Conservation (phyloP, 2,329 filamentous ascomycete species). For the Aspergillus novofumigatus region DNA sequence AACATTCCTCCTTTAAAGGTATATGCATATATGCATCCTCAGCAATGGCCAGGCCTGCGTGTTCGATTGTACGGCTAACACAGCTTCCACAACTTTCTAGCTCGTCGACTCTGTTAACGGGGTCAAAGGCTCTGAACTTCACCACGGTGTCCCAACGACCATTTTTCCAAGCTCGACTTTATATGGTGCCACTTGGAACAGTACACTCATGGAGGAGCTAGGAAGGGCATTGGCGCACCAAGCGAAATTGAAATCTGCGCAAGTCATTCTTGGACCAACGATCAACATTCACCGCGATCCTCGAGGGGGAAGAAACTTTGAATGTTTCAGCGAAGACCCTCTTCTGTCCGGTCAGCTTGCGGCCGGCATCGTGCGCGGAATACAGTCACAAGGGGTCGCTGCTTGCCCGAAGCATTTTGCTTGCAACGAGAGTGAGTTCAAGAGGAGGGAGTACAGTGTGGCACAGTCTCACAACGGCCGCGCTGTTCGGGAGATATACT, state of each 20-base stretch:
- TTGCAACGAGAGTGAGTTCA: conserved; percentile 13
- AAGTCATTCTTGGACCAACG: conserved; percentile 13
- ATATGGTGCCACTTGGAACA: conserved; percentile 2
- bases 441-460: conserved; percentile 6
- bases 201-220: background rate
- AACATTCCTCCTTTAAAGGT: background rate
- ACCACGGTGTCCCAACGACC: background rate
- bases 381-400: conserved; percentile 32
- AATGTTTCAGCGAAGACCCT: conserved; percentile 16
- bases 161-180: conserved; percentile 1
- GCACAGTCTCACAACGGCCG: conserved; percentile 6
- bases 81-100: background rate
- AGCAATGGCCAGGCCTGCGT: too few relatives aligned
- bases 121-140: background rate
- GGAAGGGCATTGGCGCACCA: conserved; percentile 2
- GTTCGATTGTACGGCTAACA: too few relatives aligned
- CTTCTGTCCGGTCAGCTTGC: conserved; percentile 11
- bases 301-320: conserved; percentile 16
- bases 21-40: too few relatives aligned
- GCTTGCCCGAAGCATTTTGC: conserved; percentile 17
- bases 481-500: conserved; percentile 16
- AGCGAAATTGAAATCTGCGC: conserved; percentile 8
- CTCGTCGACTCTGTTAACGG: background rate
- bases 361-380: conserved; percentile 7
- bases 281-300: conserved; percentile 12